Evolutionary conservation across 2,329 filamentous ascomycete species (phyloP), one percentile per base, ranked within the genome.

Genomic region (Penicillium palitans): DNA sequence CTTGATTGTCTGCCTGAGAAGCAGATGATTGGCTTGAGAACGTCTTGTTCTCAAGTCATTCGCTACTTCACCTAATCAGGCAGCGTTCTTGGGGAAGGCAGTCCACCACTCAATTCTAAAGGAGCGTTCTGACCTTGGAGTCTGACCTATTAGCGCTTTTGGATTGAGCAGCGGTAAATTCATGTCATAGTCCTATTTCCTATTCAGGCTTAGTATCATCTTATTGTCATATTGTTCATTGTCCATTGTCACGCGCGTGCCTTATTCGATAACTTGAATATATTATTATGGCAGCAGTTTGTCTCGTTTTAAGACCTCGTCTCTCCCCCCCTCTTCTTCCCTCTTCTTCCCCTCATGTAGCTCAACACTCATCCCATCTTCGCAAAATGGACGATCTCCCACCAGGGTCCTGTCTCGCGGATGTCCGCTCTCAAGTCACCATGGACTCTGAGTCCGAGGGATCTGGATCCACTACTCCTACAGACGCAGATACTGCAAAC

Each of bases 11-110:
- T 57, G 41, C 61, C 64, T 69, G 70, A 66, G 66, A 71, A 64
- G 68, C 44, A 58, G 60, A 52, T 58, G 58, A 52, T 52, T 61
- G 64, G 53, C 39, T 45, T 31, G 52, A 60, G 67, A 68, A 55
- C 72, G 72, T 75, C 68, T 71, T 75, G 72, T 73, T 68, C 66
- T 64, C 59, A 57, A 62, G 64, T 57, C 53, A 60, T 50, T 56
- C 33, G 57, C 62, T 62, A 54, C 62, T 68, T 71, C 66, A 57
- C 55, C 52, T 40, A 58, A 67, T 62, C 68, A 67, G 63, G 44
- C 55, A 49, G 57, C 45, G 35, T 31, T 64, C 61, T 58, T 61
- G 66, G 68, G 72, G 72, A 73, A 69, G 70, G 65, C 65, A 66
- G 57, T 57, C 68, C 68, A 67, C 64, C 46, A 54, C 63, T 68